These are phyloP conservation scores for Ceratobasidium sp. DNA, from an alignment of 1,284 basidiomycete genomes.

Conservation along the genomic window DNA sequence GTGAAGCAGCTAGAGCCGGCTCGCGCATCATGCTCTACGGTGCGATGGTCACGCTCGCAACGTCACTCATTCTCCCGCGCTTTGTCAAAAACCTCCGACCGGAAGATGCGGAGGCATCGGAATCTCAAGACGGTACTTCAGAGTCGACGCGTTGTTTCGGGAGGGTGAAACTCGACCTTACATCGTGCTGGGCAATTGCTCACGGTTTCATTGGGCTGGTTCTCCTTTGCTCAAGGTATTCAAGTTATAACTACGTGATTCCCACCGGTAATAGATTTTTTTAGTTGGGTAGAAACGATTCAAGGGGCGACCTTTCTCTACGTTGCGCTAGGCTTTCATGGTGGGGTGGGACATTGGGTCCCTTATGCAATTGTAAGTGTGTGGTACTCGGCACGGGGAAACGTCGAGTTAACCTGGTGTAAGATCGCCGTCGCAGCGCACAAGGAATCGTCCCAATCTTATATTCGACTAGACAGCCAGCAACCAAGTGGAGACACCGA, in stretches of 20 bases:
- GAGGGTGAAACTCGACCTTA: conserved; percentile 16
- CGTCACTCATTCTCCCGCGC: conserved; percentile 60
- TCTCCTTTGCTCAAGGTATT: conserved; percentile 57
- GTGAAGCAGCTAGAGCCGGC: conserved; percentile 61
- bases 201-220: conserved; percentile 54
- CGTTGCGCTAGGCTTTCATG: conserved; percentile 60
- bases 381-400: background rate
- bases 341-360: conserved; percentile 60
- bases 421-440: conserved; percentile 34
- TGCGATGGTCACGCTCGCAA: conserved; percentile 58
- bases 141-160: background rate
- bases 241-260: background rate
- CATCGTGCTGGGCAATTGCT: conserved; percentile 47
- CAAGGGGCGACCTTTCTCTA: conserved; percentile 59
- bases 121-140: background rate
- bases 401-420: background rate
- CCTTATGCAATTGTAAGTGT: conserved; percentile 57
- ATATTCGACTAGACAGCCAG: background rate
- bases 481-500: conserved; percentile 4
- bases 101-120: background rate
- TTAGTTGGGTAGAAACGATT: conserved; percentile 55
- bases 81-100: conserved; percentile 53
- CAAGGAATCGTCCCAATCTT: conserved; percentile 10
- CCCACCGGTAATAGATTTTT: too few relatives aligned
- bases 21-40: conserved; percentile 63